phyloP scores from a whole-genome alignment of 1,284 basidiomycete genomes.

The Coniferiporia sulphurascens region DNA sequence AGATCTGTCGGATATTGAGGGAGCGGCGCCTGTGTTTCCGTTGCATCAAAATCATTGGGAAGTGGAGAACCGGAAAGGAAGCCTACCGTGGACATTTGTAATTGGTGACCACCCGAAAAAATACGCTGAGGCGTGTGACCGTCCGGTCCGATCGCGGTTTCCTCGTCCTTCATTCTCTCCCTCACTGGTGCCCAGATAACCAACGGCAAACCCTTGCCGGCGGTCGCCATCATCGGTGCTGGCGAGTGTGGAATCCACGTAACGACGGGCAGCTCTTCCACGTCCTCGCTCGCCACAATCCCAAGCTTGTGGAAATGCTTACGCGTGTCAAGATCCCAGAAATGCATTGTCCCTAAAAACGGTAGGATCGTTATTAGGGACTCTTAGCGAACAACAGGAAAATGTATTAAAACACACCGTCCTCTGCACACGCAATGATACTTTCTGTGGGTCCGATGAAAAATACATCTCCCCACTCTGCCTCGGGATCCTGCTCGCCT shows the following conservation, averaged over 20 bases:
- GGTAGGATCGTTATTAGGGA: not conserved
- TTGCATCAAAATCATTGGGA: too few species aligned
- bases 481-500: slow-evolving; percentile 7
- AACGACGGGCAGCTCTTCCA: slow-evolving; percentile 13
- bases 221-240: slow-evolving; percentile 14
- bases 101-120: not conserved
- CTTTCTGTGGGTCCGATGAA: slow-evolving; percentile 12
- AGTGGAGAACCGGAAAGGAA: too few species aligned
- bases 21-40: too few species aligned
- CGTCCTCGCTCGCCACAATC: slow-evolving; percentile 1
- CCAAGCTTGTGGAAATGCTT: slow-evolving; percentile 3
- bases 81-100: not conserved
- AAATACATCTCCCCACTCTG: slow-evolving; percentile 15
- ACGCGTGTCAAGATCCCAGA: slow-evolving; percentile 7
- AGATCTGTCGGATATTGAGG: too few species aligned
- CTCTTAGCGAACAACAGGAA: not conserved
- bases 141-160: not conserved
- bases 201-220: slow-evolving; percentile 6
- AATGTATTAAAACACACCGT: slow-evolving; percentile 7
- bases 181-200: slow-evolving; percentile 10
- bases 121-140: not conserved
- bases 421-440: slow-evolving; percentile 12
- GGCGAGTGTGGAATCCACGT: slow-evolving; percentile 2
- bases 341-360: slow-evolving; percentile 8
- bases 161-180: not conserved